Conservation (phyloP, 192 early-diverging fungal genomes). For the Blastocladiella britannica region DNA sequence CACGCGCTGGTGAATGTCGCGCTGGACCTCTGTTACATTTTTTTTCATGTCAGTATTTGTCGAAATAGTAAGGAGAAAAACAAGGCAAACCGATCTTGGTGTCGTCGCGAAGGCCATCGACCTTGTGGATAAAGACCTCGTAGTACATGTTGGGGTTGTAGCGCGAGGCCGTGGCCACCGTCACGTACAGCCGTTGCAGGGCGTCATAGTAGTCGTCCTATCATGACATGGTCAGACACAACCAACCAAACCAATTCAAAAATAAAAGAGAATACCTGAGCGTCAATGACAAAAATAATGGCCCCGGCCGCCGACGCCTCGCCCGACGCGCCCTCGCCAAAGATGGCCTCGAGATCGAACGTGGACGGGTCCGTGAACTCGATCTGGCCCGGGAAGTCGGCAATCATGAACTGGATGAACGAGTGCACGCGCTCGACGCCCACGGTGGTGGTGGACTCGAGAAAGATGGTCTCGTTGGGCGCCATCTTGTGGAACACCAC, state of each 20-base stretch:
- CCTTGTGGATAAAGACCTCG: slow-evolving; percentile 92
- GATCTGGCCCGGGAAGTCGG: slow-evolving; percentile 80
- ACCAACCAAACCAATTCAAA: too few species aligned
- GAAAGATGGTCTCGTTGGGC: slow-evolving; percentile 64
- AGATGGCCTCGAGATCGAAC: slow-evolving; percentile 41
- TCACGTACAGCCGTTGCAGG: slow-evolving; percentile 45
- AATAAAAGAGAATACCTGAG: too few species aligned
- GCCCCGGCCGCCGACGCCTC: slow-evolving; percentile 23
- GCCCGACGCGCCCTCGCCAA: slow-evolving; percentile 26
- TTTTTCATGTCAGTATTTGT: neutral
- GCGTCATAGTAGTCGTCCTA: slow-evolving; percentile 69
- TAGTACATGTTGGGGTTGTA: slow-evolving; percentile 68
- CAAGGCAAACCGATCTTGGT: slow-evolving; percentile 57
- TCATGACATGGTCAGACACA: neutral
- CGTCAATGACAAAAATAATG: slow-evolving; percentile 84
- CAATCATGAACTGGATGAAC: slow-evolving; percentile 68
- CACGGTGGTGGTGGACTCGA: slow-evolving; percentile 57
- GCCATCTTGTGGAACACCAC: slow-evolving; percentile 79
- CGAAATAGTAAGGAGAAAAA: too few species aligned
- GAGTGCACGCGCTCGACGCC: slow-evolving; percentile 48
- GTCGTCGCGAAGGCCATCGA: slow-evolving; percentile 86
- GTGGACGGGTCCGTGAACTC: slow-evolving; percentile 48
- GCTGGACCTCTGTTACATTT: slow-evolving; percentile 49
- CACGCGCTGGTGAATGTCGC: slow-evolving; percentile 81
- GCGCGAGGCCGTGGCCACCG: slow-evolving; percentile 49